These are phyloP conservation scores for Erysimum cheiranthoides DNA, from an alignment of 345 rosid species.

Conservation along the genomic window DNA sequence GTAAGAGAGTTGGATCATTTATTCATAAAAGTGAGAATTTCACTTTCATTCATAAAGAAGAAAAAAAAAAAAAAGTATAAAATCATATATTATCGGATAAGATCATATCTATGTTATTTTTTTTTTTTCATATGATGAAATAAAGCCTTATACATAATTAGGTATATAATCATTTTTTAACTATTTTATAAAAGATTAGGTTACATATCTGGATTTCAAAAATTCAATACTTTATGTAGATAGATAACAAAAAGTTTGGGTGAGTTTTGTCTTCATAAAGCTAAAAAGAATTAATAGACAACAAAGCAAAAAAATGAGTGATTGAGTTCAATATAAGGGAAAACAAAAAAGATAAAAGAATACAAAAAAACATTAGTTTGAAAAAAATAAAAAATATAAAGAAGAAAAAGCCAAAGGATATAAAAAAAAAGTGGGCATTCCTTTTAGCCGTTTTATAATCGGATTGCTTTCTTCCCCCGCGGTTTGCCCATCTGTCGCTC, in stretches of 20 bases:
- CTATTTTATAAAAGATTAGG: not conserved
- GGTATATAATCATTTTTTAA: not conserved
- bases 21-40: slow-evolving; percentile 6
- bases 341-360: not conserved
- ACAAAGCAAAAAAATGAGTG: not conserved
- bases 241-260: not conserved
- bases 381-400: not conserved
- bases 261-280: not conserved
- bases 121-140: not conserved
- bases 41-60: not conserved
- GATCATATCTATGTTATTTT: not conserved
- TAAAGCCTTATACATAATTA: not conserved
- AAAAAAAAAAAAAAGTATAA: no score
- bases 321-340: slow-evolving; percentile 23
- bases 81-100: not conserved
- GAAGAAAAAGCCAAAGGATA: slow-evolving; percentile 10
- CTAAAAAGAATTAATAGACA: not conserved
- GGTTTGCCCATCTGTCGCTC: slow-evolving; percentile 39
- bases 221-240: not conserved
- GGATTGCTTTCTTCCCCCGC: slow-evolving; percentile 36
- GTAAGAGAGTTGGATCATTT: slow-evolving; percentile 18
- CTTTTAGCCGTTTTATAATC: slow-evolving; percentile 26
- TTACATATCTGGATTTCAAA: not conserved
- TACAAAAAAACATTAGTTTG: not conserved
- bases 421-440: slow-evolving; percentile 9